Base-by-base conservation (phyloP, 2,329 filamentous ascomycete genomes). In the Mollisiaceae sp. region DNA sequence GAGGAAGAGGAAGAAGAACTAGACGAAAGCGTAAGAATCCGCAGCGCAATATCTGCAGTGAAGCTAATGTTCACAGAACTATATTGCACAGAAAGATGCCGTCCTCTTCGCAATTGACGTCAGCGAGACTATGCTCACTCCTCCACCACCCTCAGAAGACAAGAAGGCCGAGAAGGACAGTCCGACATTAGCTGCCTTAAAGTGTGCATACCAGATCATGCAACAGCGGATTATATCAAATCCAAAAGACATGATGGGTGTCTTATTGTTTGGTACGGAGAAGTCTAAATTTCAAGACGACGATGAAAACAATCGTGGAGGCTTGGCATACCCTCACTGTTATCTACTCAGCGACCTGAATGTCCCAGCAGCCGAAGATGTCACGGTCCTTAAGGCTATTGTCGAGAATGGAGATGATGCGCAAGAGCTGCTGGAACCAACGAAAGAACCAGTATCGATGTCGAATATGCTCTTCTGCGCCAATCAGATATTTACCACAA, bases 201-300 rank as follows among this genome's bases (percentile, higher is more conserved):
- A 97, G 83, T 97, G 93, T 73, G 95, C 94, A 65, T 97, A 97
- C 75, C 88, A 93, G 75, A 83, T 99, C 61, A 97, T 99, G 92
- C 93, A 98, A 79, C 94, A 98, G 80, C 92, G 95, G 72, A 98
- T 99, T 78, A 98, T 99, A 73, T 94, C 94, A 3, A 94, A 94
- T 67, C 95, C 95, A 1, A 94, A 90, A 75, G 95, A 99, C 68
- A 96, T 97, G 92, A 97, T 99, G 86, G 94, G 94, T 1, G 91
- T 99, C 32, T 78, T 99, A 43, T 83, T 99, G 0, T 99, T 96
- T 76, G 94, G 94, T 9, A 99, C 95, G 0, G 84, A 96, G 74
- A 86, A 92, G 78, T 92, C 93, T 45, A 93, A 90, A 72, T 94
- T 93, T 69, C 87, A 90, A 55, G 87, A 89, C 18, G 88, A 89